Evolutionary conservation across 441 rosid species (phyloP), one percentile per base, ranked within the genome.

Genomic region (Biscutella laevigata): DNA sequence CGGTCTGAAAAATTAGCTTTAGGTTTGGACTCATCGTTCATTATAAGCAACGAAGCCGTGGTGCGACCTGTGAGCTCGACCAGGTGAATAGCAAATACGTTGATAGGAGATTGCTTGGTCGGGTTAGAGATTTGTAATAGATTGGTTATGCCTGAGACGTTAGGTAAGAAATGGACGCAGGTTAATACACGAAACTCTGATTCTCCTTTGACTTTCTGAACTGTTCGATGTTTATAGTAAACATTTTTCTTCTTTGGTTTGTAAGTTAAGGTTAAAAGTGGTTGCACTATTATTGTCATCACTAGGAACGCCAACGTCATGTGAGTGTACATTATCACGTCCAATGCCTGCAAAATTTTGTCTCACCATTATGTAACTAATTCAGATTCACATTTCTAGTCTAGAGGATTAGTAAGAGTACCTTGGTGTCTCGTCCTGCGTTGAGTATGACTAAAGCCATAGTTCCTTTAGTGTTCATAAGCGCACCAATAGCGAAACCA

Each of bases 391-490:
- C 20, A 17, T 17, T 17, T 17, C 20, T 17, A 17, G 20, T 17
- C 3, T 17, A 17, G 3, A 3, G 20, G 20, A 17, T 17, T 17
- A 17, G 20, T 17, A 17, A 17, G 3, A 17, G 19, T 57, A 76
- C 80, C 72, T 53, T 61, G 17, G 43, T 71, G 66, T 75, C 71
- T 43, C 73, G 74, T 28, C 83, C 88, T 1, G 76, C 66, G 13
- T 77, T 77, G 22, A 79, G 69, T 25, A 79, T 36, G 30, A 77
- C 74, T 42, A 79, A 61, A 1, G 78, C 75, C 49, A 75, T 30
- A 8, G 76, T 72, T 11, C 85, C 89, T 55, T 82, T 79, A 10
- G 83, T 77, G 71, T 82, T 82, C 78, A 74, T 77, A 30, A 82
- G 80, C 11, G 74, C 42, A 6, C 86, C 89, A 16, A 80, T 47